Evolutionary conservation across 176 grass and related monocot genomes (phyloP), one percentile per base, ranked within the genome.

Genomic region (Phoenix roebelenii): DNA sequence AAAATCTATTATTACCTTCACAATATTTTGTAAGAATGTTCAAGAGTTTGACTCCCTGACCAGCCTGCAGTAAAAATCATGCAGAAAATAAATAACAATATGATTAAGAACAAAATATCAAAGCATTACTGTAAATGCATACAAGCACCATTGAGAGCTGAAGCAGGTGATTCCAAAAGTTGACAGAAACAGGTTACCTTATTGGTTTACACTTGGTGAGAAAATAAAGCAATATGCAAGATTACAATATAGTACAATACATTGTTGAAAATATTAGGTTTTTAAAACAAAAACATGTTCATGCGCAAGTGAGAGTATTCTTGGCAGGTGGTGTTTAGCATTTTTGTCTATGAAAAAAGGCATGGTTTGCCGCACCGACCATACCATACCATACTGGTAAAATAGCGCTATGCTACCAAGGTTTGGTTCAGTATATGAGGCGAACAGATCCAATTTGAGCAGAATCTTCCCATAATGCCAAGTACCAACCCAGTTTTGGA

Each of bases 21-120:
- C 86, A 97, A 76, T 97, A 97, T 83, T 88, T 84, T 69, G 87
- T 71, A 52, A 97, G 75, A 80, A 88, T 91, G 54, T 88, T 97
- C 77, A 91, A 77, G 28, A 97, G 69, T 69, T 88, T 83, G 52
- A 89, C 78, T 64, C 87, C 93, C 61, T 88, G 81, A 51, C 81
- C 87, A 80, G 74, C 81, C 84, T 97, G 77, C 52, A 55, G 25
- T 29, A 1, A 55, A 57, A 35, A 6, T 32, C 1, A 15, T 14
- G 15, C 3, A 51, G 14, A 12, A 26, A 25, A 52, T 52, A n/a
- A 52, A 56, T 39, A 56, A 57, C n/a, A 53, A 66, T 18, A 28
- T 19, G 6, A 44, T 44, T 44, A 44, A 44, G 16, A 18, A 18
- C 18, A 68, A 57, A n/a, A 7, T 23, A 62, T 63, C 9, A 7